Evolutionary conservation across 768 basidiomycete species (phyloP).

Genomic region (Boletus eberwhitei): DNA sequence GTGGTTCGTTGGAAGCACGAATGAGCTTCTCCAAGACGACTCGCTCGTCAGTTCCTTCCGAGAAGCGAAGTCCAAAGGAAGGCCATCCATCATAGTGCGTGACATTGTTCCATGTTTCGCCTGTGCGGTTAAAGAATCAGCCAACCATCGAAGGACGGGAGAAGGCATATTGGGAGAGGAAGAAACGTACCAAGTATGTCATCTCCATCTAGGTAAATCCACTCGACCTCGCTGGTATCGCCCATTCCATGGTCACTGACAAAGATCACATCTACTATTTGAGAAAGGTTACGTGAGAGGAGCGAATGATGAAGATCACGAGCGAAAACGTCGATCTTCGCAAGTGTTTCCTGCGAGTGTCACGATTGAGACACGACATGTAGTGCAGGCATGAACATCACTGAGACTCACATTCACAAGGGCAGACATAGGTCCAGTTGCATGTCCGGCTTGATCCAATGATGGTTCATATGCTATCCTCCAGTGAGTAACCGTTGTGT

Average conservation of each 20-base stretch:
- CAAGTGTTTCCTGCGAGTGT: slow-evolving; percentile 52
- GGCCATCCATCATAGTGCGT: slow-evolving; percentile 86
- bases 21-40: slow-evolving; percentile 54
- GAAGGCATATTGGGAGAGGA: background rate
- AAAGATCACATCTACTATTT: slow-evolving; percentile 85
- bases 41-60: slow-evolving; percentile 50
- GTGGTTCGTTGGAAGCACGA: slow-evolving; percentile 42
- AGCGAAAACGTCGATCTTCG: slow-evolving; percentile 70
- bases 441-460: slow-evolving; percentile 81
- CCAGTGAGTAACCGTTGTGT: background rate
- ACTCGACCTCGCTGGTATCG: slow-evolving; percentile 75
- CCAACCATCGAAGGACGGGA: background rate
- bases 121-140: slow-evolving; percentile 3
- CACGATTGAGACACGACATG: background rate
- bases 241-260: slow-evolving; percentile 94
- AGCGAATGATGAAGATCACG: slow-evolving; percentile 63
- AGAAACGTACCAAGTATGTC: slow-evolving; percentile 26
- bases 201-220: slow-evolving; percentile 68
- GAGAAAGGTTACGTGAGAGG: slow-evolving; percentile 66
- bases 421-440: slow-evolving; percentile 62
- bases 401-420: slow-evolving; percentile 59
- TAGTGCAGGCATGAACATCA: background rate
- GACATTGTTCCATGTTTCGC: slow-evolving; percentile 25
- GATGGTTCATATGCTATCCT: slow-evolving; percentile 75
- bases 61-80: slow-evolving; percentile 80